These are phyloP conservation scores for Cytospora paraplurivora DNA, from an alignment of 2,329 filamentous ascomycete genomes.

Conservation along the genomic window DNA sequence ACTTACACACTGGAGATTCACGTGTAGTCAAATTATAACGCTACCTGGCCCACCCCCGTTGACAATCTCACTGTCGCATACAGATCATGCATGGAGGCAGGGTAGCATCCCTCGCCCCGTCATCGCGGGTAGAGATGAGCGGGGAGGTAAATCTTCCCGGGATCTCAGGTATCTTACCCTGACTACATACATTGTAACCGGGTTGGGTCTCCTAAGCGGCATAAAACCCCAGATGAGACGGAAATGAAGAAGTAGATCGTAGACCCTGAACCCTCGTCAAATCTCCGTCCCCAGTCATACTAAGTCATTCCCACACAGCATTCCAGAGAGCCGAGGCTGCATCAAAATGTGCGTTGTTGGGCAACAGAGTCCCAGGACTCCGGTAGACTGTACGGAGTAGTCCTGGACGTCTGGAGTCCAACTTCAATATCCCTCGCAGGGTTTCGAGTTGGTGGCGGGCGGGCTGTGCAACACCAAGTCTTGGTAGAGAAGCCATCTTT, in stretches of 20 bases:
- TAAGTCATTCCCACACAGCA: not conserved
- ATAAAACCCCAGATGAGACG: conserved; percentile 14
- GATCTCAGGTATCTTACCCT: not conserved
- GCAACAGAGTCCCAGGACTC: not conserved
- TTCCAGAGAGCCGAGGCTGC: not conserved
- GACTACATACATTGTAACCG: not conserved
- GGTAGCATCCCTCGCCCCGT: not conserved
- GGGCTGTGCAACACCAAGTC: not conserved
- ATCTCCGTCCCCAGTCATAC: conserved; percentile 21
- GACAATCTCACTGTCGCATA: not conserved
- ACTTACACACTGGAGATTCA: too few relatives aligned
- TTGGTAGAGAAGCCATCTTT: not conserved
- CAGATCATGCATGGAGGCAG: not conserved
- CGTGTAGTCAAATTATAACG: too few relatives aligned
- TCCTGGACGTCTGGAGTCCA: not conserved
- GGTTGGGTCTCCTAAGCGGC: not conserved
- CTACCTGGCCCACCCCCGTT: not conserved
- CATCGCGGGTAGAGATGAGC: too few relatives aligned
- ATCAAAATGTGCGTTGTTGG: not conserved
- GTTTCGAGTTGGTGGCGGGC: not conserved
- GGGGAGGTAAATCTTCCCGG: not conserved
- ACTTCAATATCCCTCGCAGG: not conserved
- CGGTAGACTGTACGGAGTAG: not conserved
- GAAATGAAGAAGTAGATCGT: conserved; percentile 9
- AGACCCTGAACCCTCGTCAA: conserved; percentile 4